These are phyloP conservation scores for Aspergillus spinulosporus DNA, from an alignment of 2,329 filamentous ascomycete species.

Conservation along the genomic window DNA sequence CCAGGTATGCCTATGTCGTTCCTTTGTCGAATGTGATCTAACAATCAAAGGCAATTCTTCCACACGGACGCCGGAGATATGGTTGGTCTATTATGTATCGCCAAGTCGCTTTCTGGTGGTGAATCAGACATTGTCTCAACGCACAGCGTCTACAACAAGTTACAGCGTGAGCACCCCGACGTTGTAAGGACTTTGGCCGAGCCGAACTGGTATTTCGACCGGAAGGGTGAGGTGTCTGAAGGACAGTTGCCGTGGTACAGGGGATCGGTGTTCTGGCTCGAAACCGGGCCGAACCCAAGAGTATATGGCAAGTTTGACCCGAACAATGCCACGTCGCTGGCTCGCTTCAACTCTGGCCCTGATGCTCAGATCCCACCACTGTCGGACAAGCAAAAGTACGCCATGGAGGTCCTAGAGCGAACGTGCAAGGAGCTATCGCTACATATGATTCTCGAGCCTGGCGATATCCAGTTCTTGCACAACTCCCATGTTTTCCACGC, in stretches of 20 bases:
- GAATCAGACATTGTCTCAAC: slow-evolving; percentile 79
- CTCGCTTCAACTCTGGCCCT: slow-evolving; percentile 63
- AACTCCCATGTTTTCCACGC: slow-evolving; percentile 33
- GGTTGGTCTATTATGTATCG: slow-evolving; percentile 79
- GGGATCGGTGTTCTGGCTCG: slow-evolving; percentile 73
- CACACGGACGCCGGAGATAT: slow-evolving; percentile 81
- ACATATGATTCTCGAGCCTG: slow-evolving; percentile 30
- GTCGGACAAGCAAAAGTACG: slow-evolving; percentile 28
- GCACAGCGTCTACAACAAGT: slow-evolving; percentile 78
- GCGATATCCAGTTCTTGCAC: slow-evolving; percentile 32
- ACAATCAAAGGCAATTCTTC: slow-evolving; percentile 67
- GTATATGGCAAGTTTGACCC: slow-evolving; percentile 76
- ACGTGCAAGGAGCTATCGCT: slow-evolving; percentile 27
- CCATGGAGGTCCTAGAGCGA: slow-evolving; percentile 28
- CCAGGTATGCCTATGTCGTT: slow-evolving; percentile 47
- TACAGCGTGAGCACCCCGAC: slow-evolving; percentile 73
- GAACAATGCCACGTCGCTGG: slow-evolving; percentile 73
- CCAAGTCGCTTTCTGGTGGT: slow-evolving; percentile 75
- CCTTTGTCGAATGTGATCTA: background rate
- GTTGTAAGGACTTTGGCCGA: slow-evolving; percentile 72
- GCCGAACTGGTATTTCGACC: slow-evolving; percentile 89
- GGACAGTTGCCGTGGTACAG: slow-evolving; percentile 75
- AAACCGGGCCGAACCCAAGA: slow-evolving; percentile 61
- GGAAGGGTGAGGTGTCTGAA: slow-evolving; percentile 76
- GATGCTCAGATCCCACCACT: slow-evolving; percentile 28